Evolutionary conservation across 2,329 filamentous ascomycete genomes (phyloP).

Genomic region (Penicillium frequentans): DNA sequence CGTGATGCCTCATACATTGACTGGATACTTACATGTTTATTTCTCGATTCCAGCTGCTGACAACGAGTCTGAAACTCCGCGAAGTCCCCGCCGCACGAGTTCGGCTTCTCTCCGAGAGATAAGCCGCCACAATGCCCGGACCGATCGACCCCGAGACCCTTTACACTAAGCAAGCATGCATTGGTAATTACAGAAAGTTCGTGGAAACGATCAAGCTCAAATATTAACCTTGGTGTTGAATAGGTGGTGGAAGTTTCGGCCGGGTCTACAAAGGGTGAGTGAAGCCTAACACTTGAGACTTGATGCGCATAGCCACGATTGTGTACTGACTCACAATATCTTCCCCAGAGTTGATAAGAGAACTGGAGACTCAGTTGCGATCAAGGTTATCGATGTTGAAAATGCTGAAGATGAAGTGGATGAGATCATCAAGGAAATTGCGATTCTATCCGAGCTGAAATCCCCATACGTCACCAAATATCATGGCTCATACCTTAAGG

Average conservation of each 20-base stretch:
- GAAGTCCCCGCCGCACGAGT: background rate
- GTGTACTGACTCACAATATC: conserved; percentile 4
- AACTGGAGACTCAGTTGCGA: conserved; percentile 89
- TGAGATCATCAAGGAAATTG: conserved; percentile 98
- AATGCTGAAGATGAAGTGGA: conserved; percentile 99
- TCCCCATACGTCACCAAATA: conserved; percentile 98
- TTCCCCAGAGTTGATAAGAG: conserved; percentile 77
- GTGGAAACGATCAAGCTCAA: background rate
- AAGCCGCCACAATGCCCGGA: conserved; percentile 43
- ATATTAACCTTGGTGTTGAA: background rate
- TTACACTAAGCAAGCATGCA: conserved; percentile 91
- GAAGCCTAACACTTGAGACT: background rate
- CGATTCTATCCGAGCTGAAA: conserved; percentile 92
- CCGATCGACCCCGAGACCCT: conserved; percentile 81
- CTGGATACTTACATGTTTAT: background rate
- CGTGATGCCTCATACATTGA: background rate
- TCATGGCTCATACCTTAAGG: conserved; percentile 94
- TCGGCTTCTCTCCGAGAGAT: background rate
- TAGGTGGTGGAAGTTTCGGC: conserved; percentile 94
- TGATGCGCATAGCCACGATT: background rate
- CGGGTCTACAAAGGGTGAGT: conserved; percentile 95
- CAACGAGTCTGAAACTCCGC: background rate
- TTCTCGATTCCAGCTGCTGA: background rate
- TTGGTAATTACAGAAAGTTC: conserved; percentile 58
- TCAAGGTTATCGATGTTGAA: conserved; percentile 98